Evolutionary conservation across 208 protist genomes (phyloP).

Genomic region (Acanthamoeba culbertsoni): DNA sequence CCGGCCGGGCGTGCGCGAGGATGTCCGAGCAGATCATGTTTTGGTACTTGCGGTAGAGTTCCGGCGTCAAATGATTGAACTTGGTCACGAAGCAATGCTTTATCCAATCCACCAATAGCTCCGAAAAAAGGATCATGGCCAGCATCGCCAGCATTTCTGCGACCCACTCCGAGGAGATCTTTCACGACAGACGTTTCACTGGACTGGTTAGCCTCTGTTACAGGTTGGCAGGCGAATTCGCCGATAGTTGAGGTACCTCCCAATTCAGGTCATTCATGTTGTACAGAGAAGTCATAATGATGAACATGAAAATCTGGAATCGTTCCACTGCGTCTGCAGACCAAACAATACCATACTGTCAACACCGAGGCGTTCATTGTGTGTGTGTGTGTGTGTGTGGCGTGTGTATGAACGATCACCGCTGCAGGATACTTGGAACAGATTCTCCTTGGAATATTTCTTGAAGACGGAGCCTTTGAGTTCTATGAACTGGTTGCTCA

Average conservation of each 20-base stretch:
- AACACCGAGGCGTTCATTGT: not conserved
- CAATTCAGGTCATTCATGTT: constrained; percentile 75
- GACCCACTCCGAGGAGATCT: not conserved
- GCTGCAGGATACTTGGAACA: constrained; percentile 86
- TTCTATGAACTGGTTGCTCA: constrained; percentile 93
- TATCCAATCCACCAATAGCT: constrained; percentile 89
- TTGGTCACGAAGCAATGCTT: constrained; percentile 91
- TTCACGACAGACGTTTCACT: not conserved
- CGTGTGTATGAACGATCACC: not conserved
- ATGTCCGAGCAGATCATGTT: constrained; percentile 71
- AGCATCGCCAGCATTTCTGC: not conserved
- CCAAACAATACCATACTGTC: not conserved
- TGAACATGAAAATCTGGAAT: constrained; percentile 87
- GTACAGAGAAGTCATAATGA: constrained; percentile 86
- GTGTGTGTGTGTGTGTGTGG: not conserved
- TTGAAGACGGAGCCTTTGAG: constrained; percentile 94
- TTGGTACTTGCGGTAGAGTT: constrained; percentile 81
- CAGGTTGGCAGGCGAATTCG: too few species aligned
- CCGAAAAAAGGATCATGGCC: constrained; percentile 75
- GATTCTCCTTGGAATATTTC: constrained; percentile 86
- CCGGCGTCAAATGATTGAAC: constrained; percentile 87
- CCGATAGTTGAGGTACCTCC: not conserved
- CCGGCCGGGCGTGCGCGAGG: not conserved
- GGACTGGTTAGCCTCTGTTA: too few species aligned
- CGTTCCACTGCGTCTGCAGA: constrained; percentile 89